Percentiles rank a stretch among this genome's conserved stretches.
Conservation (phyloP, 1,139 yeast genomes). For the Blastobotrys arbuscula region DNA sequence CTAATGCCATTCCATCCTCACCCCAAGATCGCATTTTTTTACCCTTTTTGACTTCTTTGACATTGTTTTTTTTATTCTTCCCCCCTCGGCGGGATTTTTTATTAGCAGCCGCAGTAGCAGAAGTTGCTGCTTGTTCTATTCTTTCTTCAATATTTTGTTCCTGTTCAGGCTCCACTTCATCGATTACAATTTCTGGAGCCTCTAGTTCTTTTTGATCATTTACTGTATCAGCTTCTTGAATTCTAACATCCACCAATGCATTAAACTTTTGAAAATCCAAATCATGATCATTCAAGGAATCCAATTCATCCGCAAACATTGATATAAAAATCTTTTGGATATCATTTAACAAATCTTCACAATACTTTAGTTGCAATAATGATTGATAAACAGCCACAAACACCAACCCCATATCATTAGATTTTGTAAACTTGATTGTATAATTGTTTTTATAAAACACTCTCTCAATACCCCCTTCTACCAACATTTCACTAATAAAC, state of each 20-base stretch:
- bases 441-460: slow-evolving; percentile 27
- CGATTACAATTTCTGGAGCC: neutral
- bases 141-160: slow-evolving; percentile 8
- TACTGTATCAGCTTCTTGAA: slow-evolving; percentile 25
- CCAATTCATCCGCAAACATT: slow-evolving; percentile 27
- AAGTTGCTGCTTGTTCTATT: slow-evolving; percentile 1
- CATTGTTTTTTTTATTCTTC: slow-evolving; percentile 21
- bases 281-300: slow-evolving; percentile 17
- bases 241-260: slow-evolving; percentile 32
- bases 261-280: slow-evolving; percentile 29
- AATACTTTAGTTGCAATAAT: slow-evolving; percentile 32
- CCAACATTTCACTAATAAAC: slow-evolving; percentile 46
- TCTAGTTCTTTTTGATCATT: neutral
- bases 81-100: slow-evolving; percentile 29
- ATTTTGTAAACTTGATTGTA: slow-evolving; percentile 36
- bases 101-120: slow-evolving; percentile 8
- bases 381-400: slow-evolving; percentile 36
- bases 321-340: slow-evolving; percentile 33
- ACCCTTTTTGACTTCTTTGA: slow-evolving; percentile 12
- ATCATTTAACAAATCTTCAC: slow-evolving; percentile 34
- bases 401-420: slow-evolving; percentile 34
- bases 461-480: slow-evolving; percentile 30
- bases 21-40: slow-evolving; percentile 45
- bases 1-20: slow-evolving; percentile 46
- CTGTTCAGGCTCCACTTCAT: slow-evolving; percentile 6